Evolutionary conservation across 1,284 basidiomycete genomes (phyloP), one percentile per base, ranked within the genome.

Genomic region (Thecaphora thlaspeos): DNA sequence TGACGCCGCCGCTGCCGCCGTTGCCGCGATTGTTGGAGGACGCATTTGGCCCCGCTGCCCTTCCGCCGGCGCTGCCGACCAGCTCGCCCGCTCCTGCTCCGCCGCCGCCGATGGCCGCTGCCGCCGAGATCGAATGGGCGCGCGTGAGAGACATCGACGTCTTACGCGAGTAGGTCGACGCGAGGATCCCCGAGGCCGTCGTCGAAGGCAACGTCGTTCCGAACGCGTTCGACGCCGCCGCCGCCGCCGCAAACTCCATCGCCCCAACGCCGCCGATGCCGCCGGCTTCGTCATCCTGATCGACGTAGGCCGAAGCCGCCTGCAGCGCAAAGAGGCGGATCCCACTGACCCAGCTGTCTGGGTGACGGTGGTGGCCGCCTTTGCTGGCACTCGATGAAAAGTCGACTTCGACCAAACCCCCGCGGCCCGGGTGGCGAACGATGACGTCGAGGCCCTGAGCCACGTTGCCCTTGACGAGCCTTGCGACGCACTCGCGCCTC

Each of bases 391-490:
- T n/a, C n/a, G n/a, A n/a, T n/a, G n/a, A n/a, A 49, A 73, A 60
- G 49, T 73, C 67, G 38, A 71, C 69, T 39, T 79, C 90, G 24
- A 93, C 88, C 21, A 97, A 82, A 4, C 87, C 88, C 18, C 93
- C 93, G 82, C 89, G 90, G 11, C 86, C 87, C 14, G 93, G 89
- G 80, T 96, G 92, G 19, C 94, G 84, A 12, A 97, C 93, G 68
- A 98, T 94, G 55, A 97, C 87, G 74, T 97, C 94, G 42, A 96
- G 81, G 3, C 88, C 89, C 75, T 97, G 93, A 0, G 89, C 87
- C 50, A 95, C 84, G 76, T 97, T 98, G 42, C 90, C 91, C 51
- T 85, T 86, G 48, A 94, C 92, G 9, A 98, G 84, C 42, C 90
- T 82, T 14, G 85, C 86, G 5, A 97, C 92, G 75, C 91, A 93